Base-by-base conservation (phyloP, 805 yeast genomes). In the Metschnikowia arizonensis region DNA sequence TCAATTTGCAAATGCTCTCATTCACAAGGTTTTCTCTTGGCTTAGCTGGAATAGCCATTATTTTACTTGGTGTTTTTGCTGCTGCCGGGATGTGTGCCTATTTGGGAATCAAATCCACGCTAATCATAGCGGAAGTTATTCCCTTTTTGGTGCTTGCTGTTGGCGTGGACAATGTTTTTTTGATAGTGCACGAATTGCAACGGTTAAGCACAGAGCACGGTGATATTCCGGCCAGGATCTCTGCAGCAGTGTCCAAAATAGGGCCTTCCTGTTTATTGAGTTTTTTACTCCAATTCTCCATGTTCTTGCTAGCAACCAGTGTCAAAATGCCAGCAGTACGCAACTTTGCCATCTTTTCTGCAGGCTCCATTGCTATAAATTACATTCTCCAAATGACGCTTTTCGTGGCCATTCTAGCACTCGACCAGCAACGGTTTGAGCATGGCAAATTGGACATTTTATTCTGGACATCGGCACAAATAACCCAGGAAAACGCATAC, bases 271-370 rank as follows among this genome's bases (percentile, higher is more conserved):
- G 95, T 46, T 60, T 88, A 8, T 68, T 88, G 18, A 84, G 96
- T 44, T 80, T 95, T 0, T 53, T 81, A 1, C 79, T 90, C 37
- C 97, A 93, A 57, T 72, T 83, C n/a, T 69, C 81, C 7, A 86
- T 96, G 57, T 89, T 91, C 57, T 64, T 80, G 6, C 67, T 91
- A 33, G 96, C 96, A 0, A 73, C 95, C 0, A 63, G 73, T 4
- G 97, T 93, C 5, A 76, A 83, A 10, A 93, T 93, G 97, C 98
- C 98, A 1, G 98, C 98, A 0, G 98, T 91, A 15, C 76, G 84
- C 51, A 93, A 90, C 63, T 91, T 91, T 72, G 97, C 99, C 0
- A 64, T 85, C 11, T 93, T 88, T 59, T 87, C 96, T 5, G 90
- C 96, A 0, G 85, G 88, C 14, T 91, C 98, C 0, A 83, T 91